Percentiles rank a stretch among this genome's conserved stretches.
phyloP scores from a whole-genome alignment of 148 eudicot species.

The Salicornia ramosissima region DNA sequence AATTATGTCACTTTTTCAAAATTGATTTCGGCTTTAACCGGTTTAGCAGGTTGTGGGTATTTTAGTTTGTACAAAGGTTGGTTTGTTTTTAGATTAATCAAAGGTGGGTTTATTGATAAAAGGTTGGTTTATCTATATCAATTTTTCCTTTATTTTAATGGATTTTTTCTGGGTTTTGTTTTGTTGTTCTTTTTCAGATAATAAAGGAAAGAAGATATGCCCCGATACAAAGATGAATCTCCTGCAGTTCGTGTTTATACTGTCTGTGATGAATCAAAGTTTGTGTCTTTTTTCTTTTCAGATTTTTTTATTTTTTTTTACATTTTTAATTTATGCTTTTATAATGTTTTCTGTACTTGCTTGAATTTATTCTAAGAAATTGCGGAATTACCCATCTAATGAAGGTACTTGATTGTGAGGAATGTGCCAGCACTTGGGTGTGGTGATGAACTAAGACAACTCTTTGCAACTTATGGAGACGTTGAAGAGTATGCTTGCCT shows the following conservation, averaged over 20 bases:
- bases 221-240: conserved; percentile 58
- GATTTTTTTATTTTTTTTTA: not conserved
- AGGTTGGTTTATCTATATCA: too few species aligned
- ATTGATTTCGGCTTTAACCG: too few species aligned
- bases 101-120: too few species aligned
- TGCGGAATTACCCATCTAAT: not conserved
- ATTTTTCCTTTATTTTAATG: too few species aligned
- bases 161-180: not conserved
- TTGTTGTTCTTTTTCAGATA: not conserved
- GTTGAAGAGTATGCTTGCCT: conserved; percentile 62
- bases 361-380: too few species aligned
- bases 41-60: too few species aligned
- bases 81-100: too few species aligned
- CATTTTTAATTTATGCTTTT: not conserved
- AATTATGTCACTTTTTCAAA: too few species aligned
- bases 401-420: conserved; percentile 79
- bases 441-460: conserved; percentile 63
- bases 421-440: conserved; percentile 90
- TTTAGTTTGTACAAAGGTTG: too few species aligned
- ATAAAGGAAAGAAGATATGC: conserved; percentile 26
- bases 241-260: conserved; percentile 83
- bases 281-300: conserved; percentile 13
- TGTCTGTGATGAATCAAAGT: conserved; percentile 96
- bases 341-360: not conserved
- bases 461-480: conserved; percentile 72